These are phyloP conservation scores for Colletotrichum kahawae DNA, from an alignment of 2,329 filamentous ascomycete species.

Conservation along the genomic window DNA sequence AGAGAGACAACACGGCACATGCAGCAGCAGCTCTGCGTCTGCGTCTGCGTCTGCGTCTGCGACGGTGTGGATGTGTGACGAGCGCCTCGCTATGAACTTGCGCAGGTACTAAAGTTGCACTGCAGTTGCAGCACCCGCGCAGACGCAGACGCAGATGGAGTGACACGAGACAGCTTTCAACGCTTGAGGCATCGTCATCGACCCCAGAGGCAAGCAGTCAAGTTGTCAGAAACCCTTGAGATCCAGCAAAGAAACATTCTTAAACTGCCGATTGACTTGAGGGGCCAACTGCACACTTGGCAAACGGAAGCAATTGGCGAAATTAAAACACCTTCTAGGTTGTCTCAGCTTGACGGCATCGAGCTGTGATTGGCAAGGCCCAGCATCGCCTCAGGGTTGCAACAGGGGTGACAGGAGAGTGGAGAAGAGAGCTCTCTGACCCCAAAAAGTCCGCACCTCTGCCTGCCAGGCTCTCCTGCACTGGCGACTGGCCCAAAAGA, in stretches of 20 bases:
- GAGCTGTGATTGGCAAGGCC: slow-evolving; percentile 12
- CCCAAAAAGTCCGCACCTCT: not conserved
- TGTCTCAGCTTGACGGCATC: not conserved
- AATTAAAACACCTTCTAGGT: slow-evolving; percentile 2
- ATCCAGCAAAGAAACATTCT: not conserved
- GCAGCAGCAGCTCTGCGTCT: not conserved
- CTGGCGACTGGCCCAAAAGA: not conserved
- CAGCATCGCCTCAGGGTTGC: not conserved
- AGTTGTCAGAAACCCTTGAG: not conserved
- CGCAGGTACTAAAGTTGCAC: not conserved
- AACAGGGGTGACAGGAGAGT: not conserved
- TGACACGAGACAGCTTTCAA: not conserved
- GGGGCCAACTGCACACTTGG: not conserved
- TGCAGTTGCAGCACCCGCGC: not conserved
- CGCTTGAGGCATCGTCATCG: not conserved
- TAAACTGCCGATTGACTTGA: slow-evolving; percentile 1
- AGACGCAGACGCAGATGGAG: not conserved
- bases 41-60: not conserved
- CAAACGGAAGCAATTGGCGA: slow-evolving; percentile 13
- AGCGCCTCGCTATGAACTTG: not conserved
- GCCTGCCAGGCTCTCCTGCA: not conserved
- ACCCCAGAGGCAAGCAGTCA: not conserved
- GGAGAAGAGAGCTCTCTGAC: not conserved
- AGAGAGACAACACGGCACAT: not conserved
- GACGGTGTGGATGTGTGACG: not conserved